These are phyloP conservation scores for Tetradesmus obliquus DNA, from an alignment of 139 green algal genomes.

Conservation along the genomic window DNA sequence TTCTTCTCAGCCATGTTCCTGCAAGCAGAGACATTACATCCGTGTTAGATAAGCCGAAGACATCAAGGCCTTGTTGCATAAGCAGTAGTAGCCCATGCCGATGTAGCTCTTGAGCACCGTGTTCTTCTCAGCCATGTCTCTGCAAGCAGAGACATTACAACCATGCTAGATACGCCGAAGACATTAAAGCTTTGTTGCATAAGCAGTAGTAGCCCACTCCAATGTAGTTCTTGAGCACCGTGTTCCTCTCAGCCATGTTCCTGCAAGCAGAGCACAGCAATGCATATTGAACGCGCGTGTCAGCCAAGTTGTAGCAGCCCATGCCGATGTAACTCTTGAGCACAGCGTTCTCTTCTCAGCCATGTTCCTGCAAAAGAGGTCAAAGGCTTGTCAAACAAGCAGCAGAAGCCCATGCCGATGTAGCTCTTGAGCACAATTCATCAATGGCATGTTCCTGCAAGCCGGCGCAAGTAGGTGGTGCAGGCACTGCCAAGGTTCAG, in stretches of 20 bases:
- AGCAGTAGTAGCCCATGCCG: conserved; percentile 97
- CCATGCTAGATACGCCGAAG: too few species aligned
- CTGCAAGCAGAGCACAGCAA: too few species aligned
- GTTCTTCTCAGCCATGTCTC: conserved; percentile 97
- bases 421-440: conserved; percentile 98
- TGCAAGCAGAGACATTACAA: conserved; percentile 53
- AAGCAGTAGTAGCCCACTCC: conserved; percentile 97
- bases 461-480: too few species aligned
- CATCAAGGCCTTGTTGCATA: too few species aligned
- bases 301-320: conserved; percentile 87
- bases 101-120: conserved; percentile 96
- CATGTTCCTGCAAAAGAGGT: too few species aligned
- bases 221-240: conserved; percentile 95
- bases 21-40: conserved; percentile 24
- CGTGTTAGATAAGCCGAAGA: too few species aligned
- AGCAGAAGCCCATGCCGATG: conserved; percentile 97
- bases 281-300: too few species aligned
- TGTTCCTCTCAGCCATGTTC: conserved; percentile 94
- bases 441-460: conserved; percentile 91
- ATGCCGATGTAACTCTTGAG: conserved; percentile 96
- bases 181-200: too few species aligned
- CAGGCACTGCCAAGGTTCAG: too few species aligned
- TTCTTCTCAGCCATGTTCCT: conserved; percentile 98
- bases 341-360: conserved; percentile 91
- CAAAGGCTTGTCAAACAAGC: too few species aligned